Conservation (phyloP, 192 early-diverging fungal species). For the Backusella tuberculispora region DNA sequence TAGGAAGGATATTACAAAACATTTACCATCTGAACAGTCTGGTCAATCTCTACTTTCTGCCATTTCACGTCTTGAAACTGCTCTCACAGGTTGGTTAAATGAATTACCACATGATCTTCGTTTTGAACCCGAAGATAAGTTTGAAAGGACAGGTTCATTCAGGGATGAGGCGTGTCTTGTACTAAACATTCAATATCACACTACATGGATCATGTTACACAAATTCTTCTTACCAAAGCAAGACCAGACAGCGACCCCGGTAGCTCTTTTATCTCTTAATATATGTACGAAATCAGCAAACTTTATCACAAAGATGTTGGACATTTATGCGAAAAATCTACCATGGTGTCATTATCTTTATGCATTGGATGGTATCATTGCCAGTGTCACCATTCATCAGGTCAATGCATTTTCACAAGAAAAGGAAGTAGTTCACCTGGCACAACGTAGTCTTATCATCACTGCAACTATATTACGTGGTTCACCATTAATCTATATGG, state of each 20-base stretch:
- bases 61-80: slow-evolving; percentile 46
- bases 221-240: slow-evolving; percentile 49
- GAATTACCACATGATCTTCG: slow-evolving; percentile 41
- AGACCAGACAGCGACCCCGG: slow-evolving; percentile 48
- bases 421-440: slow-evolving; percentile 38
- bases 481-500: slow-evolving; percentile 47
- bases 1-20: slow-evolving; percentile 50
- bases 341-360: slow-evolving; percentile 49
- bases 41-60: slow-evolving; percentile 48
- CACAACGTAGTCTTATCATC: slow-evolving; percentile 44
- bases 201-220: slow-evolving; percentile 50
- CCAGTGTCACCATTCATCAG: slow-evolving; percentile 46
- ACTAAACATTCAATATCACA: slow-evolving; percentile 47
- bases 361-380: slow-evolving; percentile 43
- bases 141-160: slow-evolving; percentile 31
- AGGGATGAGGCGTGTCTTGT: slow-evolving; percentile 46
- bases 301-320: slow-evolving; percentile 44
- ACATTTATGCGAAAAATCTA: slow-evolving; percentile 40
- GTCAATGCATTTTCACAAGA: slow-evolving; percentile 46
- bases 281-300: slow-evolving; percentile 49
- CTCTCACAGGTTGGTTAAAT: slow-evolving; percentile 42
- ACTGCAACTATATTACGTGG: slow-evolving; percentile 36
- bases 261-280: slow-evolving; percentile 44
- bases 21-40: slow-evolving; percentile 47
- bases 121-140: slow-evolving; percentile 40